These are phyloP conservation scores for Hippophae rhamnoides DNA, from an alignment of 306 rosid species.

Conservation along the genomic window DNA sequence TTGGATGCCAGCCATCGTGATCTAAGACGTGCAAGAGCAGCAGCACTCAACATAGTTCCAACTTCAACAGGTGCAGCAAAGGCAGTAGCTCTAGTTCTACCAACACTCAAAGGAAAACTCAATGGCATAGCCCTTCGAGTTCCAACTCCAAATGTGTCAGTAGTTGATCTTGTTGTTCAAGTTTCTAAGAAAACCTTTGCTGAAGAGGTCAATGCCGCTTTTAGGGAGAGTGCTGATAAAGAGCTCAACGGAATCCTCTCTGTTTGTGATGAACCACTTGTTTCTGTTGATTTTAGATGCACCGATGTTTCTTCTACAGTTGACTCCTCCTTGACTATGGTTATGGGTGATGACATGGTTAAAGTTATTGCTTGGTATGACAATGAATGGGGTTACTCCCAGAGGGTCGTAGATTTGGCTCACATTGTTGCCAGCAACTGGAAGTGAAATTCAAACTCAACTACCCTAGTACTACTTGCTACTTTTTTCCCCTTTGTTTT, in stretches of 20 bases:
- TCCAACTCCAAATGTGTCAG: constrained; percentile 94
- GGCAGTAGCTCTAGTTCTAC: constrained; percentile 94
- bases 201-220: constrained; percentile 87
- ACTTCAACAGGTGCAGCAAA: constrained; percentile 99
- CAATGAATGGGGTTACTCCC: constrained; percentile 98
- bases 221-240: constrained; percentile 75
- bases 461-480: too few species aligned
- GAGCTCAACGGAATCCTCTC: constrained; percentile 72
- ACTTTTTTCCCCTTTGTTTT: constrained; percentile 8
- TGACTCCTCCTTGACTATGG: constrained; percentile 93
- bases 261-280: constrained; percentile 94
- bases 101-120: constrained; percentile 81
- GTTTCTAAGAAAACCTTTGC: constrained; percentile 91
- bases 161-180: constrained; percentile 90
- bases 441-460: constrained; percentile 36
- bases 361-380: constrained; percentile 99
- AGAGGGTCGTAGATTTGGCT: constrained; percentile 97
- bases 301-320: constrained; percentile 88
- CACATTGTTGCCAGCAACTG: constrained; percentile 88
- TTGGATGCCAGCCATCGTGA: constrained; percentile 99
- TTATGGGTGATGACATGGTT: constrained; percentile 96
- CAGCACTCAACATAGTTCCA: constrained; percentile 93
- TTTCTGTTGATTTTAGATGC: constrained; percentile 90
- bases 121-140: constrained; percentile 93
- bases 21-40: constrained; percentile 87